Conservation (phyloP, 192 early-diverging fungal genomes). For the Coemansia sp. region DNA sequence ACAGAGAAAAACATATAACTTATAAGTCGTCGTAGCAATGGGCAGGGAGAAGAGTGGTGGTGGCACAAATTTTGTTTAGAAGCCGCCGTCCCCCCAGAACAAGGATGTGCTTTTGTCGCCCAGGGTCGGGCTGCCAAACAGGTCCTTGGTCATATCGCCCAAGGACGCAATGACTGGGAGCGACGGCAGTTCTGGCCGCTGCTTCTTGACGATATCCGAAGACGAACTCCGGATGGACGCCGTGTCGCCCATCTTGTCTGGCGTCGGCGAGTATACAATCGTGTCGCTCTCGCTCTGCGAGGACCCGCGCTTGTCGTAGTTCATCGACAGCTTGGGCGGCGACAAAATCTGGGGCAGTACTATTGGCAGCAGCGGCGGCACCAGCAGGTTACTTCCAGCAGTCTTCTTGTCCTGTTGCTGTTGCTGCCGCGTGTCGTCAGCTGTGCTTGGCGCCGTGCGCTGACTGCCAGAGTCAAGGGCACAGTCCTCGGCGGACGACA, state of each 20-base stretch:
- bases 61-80: neutral
- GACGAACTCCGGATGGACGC: neutral
- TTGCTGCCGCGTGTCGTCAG: neutral
- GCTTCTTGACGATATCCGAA: conserved; percentile 3
- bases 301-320: conserved; percentile 44
- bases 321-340: conserved; percentile 1
- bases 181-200: conserved; percentile 12
- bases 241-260: neutral
- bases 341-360: neutral
- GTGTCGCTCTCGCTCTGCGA: conserved; percentile 46
- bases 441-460: too few relatives aligned
- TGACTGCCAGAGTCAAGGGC: too few relatives aligned
- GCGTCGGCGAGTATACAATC: conserved; percentile 36
- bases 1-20: too few relatives aligned
- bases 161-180: conserved; percentile 27
- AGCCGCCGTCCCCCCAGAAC: conserved; percentile 9
- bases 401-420: neutral
- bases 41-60: neutral
- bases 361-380: neutral
- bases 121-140: conserved; percentile 16
- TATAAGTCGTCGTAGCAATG: neutral
- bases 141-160: conserved; percentile 31
- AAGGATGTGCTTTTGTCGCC: conserved; percentile 18
- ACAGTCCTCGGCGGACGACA: too few relatives aligned
- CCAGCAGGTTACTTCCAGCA: too few relatives aligned